Evolutionary conservation across 108 stramenopile genomes (phyloP), one percentile per base, ranked within the genome.

Genomic region (Pseudonitzschia multistriata): DNA sequence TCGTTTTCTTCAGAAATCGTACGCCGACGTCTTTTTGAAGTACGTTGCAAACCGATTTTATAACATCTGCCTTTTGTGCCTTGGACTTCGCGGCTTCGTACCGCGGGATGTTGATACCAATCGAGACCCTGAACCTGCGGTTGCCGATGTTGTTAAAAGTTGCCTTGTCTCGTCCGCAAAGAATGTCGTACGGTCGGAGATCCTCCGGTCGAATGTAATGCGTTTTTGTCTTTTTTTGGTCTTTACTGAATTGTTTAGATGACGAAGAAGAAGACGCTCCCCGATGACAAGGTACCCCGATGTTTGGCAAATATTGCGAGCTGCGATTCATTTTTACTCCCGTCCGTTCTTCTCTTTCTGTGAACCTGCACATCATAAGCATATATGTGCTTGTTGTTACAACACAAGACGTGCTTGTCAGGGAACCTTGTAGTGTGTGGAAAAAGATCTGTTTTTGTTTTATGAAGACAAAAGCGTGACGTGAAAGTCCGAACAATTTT

Each of bases 91-190:
- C 70, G 8, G 4, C 40, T 21, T 45, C 39, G 66, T 82, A 82
- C 31, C 29, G 21, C 31, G 71, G 42, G 17, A 74, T 29, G 35
- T 71, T 33, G 37, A 77, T 17, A n/a, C 63, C 49, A 14, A 82
- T 62, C 31, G 68, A 68, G 0, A 82, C 57, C 27, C 77, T 67
- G 19, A 82, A 73, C 24, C 81, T 45, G 29, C 81, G 81, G 49
- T 82, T 82, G 6, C 81, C 81, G 49, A 68, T 49, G 34, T 66
- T 40, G 31, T 82, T 82, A 66, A 78, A 82, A 17, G 66, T 60
- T 1, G 37, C 62, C 15, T 64, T 66, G 66, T 71, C 63, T 24
- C 72, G 49, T 0, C 76, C 72, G 49, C 72, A 81, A 17, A 77
- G 28, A 27, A 81, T 55, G 36, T 81, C 81, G 68, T 75, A 77